Evolutionary conservation across 78 protist species (phyloP), one percentile per base, ranked within the genome.

Genomic region (Blattamonas nauphoetae): DNA sequence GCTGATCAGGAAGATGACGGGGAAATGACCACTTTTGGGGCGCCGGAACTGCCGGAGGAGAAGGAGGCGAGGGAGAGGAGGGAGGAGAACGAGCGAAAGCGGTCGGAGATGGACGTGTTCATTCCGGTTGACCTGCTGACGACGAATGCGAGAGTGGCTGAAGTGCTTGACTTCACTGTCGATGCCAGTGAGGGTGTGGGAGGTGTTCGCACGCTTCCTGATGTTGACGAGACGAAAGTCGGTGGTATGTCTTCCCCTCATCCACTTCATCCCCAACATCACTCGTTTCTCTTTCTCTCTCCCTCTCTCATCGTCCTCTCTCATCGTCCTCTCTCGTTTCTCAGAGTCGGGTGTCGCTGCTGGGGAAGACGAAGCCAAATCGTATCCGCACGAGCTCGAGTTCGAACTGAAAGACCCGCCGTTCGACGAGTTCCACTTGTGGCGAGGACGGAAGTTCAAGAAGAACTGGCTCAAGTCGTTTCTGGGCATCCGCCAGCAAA

Each of bases 321-420:
- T n/a, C n/a, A n/a, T n/a, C n/a, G n/a, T n/a, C n/a, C n/a, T n/a
- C n/a, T n/a, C n/a, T n/a, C n/a, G n/a, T n/a, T n/a, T n/a, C n/a
- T n/a, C n/a, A n/a, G n/a, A n/a, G n/a, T n/a, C 71, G 38, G 71
- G 21, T 29, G 71, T 55, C 38, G 71, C 71, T 6, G 83, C 4
- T 6, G 6, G 6, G 64, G 83, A 6, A 11, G 45, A n/a, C 33
- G 83, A 79, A 11, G 6, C 6, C 45, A 4, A 4, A 5, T 38
- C 45, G 45, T 6, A 33, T 36, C 42, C 4, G 42, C 83, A 79
- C 83, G 83, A 79, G 83, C 83, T 79, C 43, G 83, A 79, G 83
- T 79, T 79, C 21, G 83, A 79, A 11, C 83, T 79, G 83, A 79
- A 79, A 11, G 41, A 79, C 45, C 83, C 6, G 33, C 83, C 83